phyloP scores from a whole-genome alignment of 2,329 filamentous ascomycete genomes.

The Aspergillus alliaceus region DNA sequence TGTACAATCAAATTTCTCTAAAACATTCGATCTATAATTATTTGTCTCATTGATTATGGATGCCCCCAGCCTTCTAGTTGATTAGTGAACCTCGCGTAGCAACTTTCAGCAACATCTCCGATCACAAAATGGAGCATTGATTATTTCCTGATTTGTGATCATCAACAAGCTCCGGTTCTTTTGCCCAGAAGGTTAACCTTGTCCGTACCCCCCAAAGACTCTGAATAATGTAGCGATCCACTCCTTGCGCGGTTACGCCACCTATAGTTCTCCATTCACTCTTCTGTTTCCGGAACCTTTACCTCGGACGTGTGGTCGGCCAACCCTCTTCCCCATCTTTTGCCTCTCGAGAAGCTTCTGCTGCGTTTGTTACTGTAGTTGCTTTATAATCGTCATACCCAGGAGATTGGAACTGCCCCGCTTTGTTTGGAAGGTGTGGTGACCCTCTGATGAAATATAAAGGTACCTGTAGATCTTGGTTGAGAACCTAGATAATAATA shows the following conservation, averaged over 20 bases:
- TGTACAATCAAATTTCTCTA: no score
- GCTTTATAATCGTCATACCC: constrained; percentile 22
- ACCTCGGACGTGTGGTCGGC: neutral
- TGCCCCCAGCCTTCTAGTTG: no score
- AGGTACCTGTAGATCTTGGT: neutral
- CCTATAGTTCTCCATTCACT: constrained; percentile 8
- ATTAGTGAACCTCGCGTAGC: neutral
- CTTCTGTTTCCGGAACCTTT: neutral
- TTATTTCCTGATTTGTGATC: constrained; percentile 5
- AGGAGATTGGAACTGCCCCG: constrained; percentile 18
- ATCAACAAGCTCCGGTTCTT: constrained; percentile 20
- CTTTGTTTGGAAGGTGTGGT: constrained; percentile 4
- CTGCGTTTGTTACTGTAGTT: constrained; percentile 9
- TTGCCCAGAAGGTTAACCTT: constrained; percentile 24
- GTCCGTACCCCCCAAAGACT: constrained; percentile 17
- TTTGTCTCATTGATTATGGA: no score
- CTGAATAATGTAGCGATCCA: constrained; percentile 14
- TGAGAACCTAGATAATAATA: neutral
- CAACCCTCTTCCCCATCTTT: neutral
- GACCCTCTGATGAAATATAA: neutral
- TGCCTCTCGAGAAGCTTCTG: constrained; percentile 28
- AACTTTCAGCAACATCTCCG: constrained; percentile 11
- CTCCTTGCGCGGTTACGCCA: constrained; percentile 1
- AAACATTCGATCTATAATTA: no score
- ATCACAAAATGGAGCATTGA: neutral